These are phyloP conservation scores for Phytophthora citrophthora DNA, from an alignment of 352 stramenopile genomes.

Conservation along the genomic window DNA sequence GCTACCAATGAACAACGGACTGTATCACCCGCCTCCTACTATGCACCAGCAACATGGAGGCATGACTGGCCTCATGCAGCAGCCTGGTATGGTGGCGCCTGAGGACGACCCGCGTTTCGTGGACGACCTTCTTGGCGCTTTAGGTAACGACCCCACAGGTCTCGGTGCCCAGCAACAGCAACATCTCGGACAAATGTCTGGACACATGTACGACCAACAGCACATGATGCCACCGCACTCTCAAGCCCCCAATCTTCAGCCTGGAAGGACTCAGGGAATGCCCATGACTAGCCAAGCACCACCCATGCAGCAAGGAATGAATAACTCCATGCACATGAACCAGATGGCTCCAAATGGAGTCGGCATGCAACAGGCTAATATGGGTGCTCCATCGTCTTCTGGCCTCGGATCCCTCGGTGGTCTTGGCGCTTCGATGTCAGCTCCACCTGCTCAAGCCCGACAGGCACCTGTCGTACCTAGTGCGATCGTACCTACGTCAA, in stretches of 20 bases:
- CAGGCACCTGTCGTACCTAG: slow-evolving; percentile 32
- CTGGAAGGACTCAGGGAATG: slow-evolving; percentile 33
- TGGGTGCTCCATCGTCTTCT: slow-evolving; percentile 7
- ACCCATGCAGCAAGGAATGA: slow-evolving; percentile 44
- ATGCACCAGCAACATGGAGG: slow-evolving; percentile 50
- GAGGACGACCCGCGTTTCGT: slow-evolving; percentile 76
- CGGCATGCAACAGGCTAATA: slow-evolving; percentile 30
- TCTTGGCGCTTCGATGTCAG: slow-evolving; percentile 12
- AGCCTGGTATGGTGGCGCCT: slow-evolving; percentile 55
- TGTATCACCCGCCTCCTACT: slow-evolving; percentile 51
- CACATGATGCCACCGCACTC: slow-evolving; percentile 56
- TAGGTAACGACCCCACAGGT: slow-evolving; percentile 61
- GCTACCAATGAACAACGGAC: slow-evolving; percentile 65
- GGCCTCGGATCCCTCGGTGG: slow-evolving; percentile 14
- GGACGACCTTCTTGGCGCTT: slow-evolving; percentile 69
- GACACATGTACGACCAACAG: slow-evolving; percentile 66
- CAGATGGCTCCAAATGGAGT: slow-evolving; percentile 31
- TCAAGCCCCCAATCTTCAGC: slow-evolving; percentile 34
- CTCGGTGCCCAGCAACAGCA: slow-evolving; percentile 56
- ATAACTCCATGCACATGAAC: slow-evolving; percentile 41
- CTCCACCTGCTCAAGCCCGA: slow-evolving; percentile 11
- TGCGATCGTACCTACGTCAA: slow-evolving; percentile 48
- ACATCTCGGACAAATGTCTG: slow-evolving; percentile 58
- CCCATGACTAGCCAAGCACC: slow-evolving; percentile 37
- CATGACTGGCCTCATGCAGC: slow-evolving; percentile 52